Evolutionary conservation across 1,284 basidiomycete genomes (phyloP).

Genomic region (Ganoderma sp.): DNA sequence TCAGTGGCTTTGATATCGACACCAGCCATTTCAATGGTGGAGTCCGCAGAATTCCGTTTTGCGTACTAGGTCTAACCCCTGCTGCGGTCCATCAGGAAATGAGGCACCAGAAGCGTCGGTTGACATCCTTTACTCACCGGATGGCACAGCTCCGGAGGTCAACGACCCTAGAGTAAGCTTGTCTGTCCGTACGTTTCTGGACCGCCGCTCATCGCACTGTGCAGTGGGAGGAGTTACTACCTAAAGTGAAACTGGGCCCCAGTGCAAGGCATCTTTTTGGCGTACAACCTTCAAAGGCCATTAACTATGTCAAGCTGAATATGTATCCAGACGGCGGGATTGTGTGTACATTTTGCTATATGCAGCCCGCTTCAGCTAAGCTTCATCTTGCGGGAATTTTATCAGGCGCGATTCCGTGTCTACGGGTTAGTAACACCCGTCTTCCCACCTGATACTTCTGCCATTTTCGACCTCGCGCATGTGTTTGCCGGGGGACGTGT

Average conservation of each 20-base stretch:
- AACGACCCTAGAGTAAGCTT: conserved; percentile 60
- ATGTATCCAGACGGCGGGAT: conserved; percentile 98
- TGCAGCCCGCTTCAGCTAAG: conserved; percentile 19
- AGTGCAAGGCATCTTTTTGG: conserved; percentile 87
- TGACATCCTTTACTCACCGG: conserved; percentile 61
- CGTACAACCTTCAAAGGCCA: conserved; percentile 57
- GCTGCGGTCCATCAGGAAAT: conserved; percentile 62
- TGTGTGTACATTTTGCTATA: conserved; percentile 53
- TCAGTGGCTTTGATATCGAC: conserved; percentile 94
- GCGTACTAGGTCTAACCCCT: conserved; percentile 1
- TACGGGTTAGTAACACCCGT: conserved; percentile 82
- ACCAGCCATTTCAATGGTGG: conserved; percentile 92
- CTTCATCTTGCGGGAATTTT: conserved; percentile 11
- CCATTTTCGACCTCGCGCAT: conserved; percentile 84
- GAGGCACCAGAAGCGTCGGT: conserved; percentile 87
- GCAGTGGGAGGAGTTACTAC: conserved; percentile 85
- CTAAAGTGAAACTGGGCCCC: conserved; percentile 79
- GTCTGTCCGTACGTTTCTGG: conserved; percentile 3
- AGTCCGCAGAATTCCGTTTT: not conserved
- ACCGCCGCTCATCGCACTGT: conserved; percentile 7
- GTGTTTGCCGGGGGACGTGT: conserved; percentile 90
- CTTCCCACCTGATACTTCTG: conserved; percentile 56
- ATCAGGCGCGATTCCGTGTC: conserved; percentile 84
- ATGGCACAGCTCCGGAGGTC: conserved; percentile 48
- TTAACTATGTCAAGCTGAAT: conserved; percentile 89